Evolutionary conservation across 2,329 filamentous ascomycete species (phyloP), one percentile per base, ranked within the genome.

Genomic region (Fusarium sororula): DNA sequence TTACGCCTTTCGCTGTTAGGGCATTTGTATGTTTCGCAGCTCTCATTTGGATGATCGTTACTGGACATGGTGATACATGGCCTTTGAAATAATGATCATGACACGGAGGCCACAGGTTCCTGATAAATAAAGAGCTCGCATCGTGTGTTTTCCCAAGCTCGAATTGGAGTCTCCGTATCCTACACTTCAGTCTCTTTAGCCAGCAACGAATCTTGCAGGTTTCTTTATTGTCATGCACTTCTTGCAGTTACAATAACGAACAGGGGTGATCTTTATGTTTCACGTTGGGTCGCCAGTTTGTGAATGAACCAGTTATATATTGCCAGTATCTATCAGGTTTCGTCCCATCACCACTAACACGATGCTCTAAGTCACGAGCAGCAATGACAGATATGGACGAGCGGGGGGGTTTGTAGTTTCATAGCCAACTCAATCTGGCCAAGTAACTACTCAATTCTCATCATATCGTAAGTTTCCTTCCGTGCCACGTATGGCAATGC

Each of bases 401-500:
- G 12, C 48, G 45, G 50, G 35, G 41, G 57, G 64, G 28, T 50
- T n/a, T n/a, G n/a, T n/a, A n/a, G n/a, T n/a, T n/a, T 61, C 37
- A 54, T 38, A 24, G 39, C 41, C 54, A 71, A 50, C 32, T 42
- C 28, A 63, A 41, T 22, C 39, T 62, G 41, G 45, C 66, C 45
- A 30, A 37, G 47, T 54, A 17, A 63, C 70, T 58, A 74, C 44
- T 41, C 50, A 50, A 39, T 50, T 50, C 24, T 73, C 71, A 72
- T 71, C 55, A 71, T 38, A 73, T 74, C 66, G 38, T 73, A 54
- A 71, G 62, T 51, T 48, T 44, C 66, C 55, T 53, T 59, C 68
- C 53, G 42, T 50, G 58, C 71, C 71, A 73, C 38, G 55, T 53
- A 44, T 72, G 67, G 67, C 71, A n/a, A 74, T 74, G 58, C 71